phyloP scores from a whole-genome alignment of 768 basidiomycete genomes.

The Paxillus involutus region DNA sequence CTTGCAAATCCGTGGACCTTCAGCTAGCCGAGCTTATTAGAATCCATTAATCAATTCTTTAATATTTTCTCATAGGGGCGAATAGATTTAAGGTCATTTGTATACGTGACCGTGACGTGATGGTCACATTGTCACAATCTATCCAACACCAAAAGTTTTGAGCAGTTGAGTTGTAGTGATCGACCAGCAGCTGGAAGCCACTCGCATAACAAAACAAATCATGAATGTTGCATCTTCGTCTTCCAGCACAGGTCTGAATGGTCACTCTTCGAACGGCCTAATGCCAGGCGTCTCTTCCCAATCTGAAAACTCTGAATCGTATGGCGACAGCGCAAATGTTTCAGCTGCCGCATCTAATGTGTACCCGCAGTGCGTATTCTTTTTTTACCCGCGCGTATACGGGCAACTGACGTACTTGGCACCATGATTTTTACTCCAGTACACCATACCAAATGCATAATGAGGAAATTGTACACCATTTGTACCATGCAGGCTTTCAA shows the following conservation, averaged over 20 bases:
- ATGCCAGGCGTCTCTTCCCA: constrained; percentile 36
- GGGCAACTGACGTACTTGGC: constrained; percentile 7
- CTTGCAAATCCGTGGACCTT: constrained; percentile 45
- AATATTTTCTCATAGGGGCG: no score
- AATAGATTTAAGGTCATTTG: no score
- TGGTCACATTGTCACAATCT: constrained; percentile 20
- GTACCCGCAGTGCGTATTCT: constrained; percentile 53
- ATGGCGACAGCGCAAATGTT: constrained; percentile 29
- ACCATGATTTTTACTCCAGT: constrained; percentile 19
- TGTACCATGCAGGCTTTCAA: constrained; percentile 80
- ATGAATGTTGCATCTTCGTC: constrained; percentile 31
- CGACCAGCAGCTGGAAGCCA: constrained; percentile 1
- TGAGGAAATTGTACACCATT: constrained; percentile 73
- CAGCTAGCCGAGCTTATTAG: constrained; percentile 23
- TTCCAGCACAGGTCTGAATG: constrained; percentile 46
- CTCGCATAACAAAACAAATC: constrained; percentile 4
- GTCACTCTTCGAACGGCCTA: constrained; percentile 50
- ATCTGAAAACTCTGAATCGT: constrained; percentile 32
- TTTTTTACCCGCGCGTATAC: constrained; percentile 6
- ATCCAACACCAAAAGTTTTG: constrained; percentile 13
- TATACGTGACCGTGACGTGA: constrained; percentile 13
- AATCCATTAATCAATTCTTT: no score
- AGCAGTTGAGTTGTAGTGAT: background rate
- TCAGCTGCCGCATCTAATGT: constrained; percentile 44
- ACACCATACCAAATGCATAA: constrained; percentile 64